Percentiles rank a stretch among this genome's conserved stretches.
Conservation (phyloP, 2,329 filamentous ascomycete species). For the Fusarium metavorans region DNA sequence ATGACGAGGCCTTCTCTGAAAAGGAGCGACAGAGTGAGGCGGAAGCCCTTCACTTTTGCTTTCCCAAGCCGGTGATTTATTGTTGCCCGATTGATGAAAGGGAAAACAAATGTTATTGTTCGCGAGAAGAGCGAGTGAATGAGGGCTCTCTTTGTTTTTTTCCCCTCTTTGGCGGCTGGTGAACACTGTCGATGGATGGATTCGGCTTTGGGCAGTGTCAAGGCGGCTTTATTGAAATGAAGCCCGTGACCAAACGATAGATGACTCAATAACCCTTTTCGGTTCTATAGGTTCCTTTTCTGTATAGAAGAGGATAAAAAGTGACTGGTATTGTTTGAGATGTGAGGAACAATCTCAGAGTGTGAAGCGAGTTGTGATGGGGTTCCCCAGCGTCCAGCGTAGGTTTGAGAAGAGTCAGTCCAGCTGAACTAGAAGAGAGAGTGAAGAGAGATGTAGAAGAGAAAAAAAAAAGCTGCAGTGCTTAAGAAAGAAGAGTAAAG, state of each 20-base stretch:
- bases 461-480: conserved; percentile 21
- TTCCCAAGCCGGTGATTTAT: conserved; percentile 19
- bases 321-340: conserved; percentile 13
- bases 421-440: conserved; percentile 42
- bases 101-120: conserved; percentile 26
- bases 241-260: conserved; percentile 24
- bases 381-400: conserved; percentile 34
- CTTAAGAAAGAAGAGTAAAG: conserved; percentile 19
- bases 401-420: conserved; percentile 37
- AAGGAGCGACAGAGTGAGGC: conserved; percentile 33
- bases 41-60: conserved; percentile 25
- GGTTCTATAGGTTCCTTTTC: not conserved
- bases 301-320: not conserved
- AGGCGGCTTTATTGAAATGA: conserved; percentile 1
- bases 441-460: conserved; percentile 14
- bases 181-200: conserved; percentile 29
- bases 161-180: conserved; percentile 28
- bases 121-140: conserved; percentile 28
- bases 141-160: not conserved
- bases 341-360: conserved; percentile 7
- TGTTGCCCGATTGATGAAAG: conserved; percentile 25
- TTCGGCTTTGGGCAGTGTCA: conserved; percentile 3
- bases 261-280: not conserved
- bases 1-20: not conserved
- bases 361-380: conserved; percentile 20